Conservation (phyloP, 352 stramenopile species). For the Thalassiosira mediterranea region DNA sequence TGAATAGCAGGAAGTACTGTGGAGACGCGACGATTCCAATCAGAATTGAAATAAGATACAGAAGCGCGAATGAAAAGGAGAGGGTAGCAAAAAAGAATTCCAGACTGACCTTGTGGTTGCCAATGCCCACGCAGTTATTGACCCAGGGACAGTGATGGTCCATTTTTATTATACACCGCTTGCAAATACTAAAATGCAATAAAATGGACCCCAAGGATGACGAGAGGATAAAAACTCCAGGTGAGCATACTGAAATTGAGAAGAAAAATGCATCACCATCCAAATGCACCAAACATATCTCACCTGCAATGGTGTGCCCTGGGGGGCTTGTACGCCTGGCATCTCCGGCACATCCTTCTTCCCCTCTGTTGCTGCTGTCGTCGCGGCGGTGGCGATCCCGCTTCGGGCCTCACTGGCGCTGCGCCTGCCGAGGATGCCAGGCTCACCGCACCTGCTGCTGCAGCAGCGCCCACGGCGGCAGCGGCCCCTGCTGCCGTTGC, state of each 20-base stretch:
- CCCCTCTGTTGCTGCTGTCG: conserved; percentile 25
- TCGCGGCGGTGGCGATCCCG: not conserved
- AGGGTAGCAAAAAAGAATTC: too few relatives aligned
- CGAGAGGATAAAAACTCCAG: too few relatives aligned
- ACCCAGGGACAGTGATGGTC: conserved; percentile 98
- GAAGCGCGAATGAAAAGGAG: not conserved
- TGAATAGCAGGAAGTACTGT: conserved; percentile 90
- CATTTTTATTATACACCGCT: conserved; percentile 97
- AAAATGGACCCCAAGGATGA: too few relatives aligned
- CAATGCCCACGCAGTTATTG: conserved; percentile 99
- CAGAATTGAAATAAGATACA: conserved; percentile 50
- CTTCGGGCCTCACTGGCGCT: not conserved
- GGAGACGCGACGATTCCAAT: too few relatives aligned
- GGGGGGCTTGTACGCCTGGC: conserved; percentile 95
- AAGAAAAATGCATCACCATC: too few relatives aligned
- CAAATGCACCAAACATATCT: too few relatives aligned
- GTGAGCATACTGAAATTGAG: too few relatives aligned
- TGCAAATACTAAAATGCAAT: too few relatives aligned
- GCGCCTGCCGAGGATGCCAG: not conserved
- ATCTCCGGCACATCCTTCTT: conserved; percentile 80
- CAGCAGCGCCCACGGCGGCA: conserved; percentile 61
- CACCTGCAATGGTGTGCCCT: conserved; percentile 96
- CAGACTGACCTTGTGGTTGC: conserved; percentile 96
- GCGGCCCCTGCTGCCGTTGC: conserved; percentile 16
- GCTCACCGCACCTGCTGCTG: conserved; percentile 54